Evolutionary conservation across 2,329 filamentous ascomycete species (phyloP).

Genomic region (Falciphora oryzae): DNA sequence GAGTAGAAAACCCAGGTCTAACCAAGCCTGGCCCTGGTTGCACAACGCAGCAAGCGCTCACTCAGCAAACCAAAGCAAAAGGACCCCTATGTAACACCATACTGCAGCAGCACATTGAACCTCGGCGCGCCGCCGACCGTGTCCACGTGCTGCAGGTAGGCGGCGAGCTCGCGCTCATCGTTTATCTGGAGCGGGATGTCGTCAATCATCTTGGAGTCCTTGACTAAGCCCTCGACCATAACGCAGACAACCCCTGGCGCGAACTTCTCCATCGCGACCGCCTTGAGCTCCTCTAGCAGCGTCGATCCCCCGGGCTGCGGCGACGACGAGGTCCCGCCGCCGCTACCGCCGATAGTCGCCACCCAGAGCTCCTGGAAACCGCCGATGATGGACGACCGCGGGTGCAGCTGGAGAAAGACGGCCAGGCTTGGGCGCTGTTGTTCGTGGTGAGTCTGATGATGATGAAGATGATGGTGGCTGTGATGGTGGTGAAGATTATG

Average conservation of each 20-base stretch:
- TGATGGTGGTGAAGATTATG: neutral
- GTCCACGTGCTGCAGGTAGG: conserved; percentile 62
- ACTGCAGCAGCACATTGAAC: conserved; percentile 32
- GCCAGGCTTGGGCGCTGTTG: conserved; percentile 30
- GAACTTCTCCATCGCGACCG: conserved; percentile 54
- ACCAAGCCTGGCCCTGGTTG: no score
- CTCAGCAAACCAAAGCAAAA: no score
- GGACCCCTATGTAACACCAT: neutral
- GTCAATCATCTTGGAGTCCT: conserved; percentile 44
- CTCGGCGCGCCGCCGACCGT: conserved; percentile 35
- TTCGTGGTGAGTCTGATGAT: conserved; percentile 9
- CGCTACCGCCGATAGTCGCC: conserved; percentile 43
- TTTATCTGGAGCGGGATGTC: conserved; percentile 62
- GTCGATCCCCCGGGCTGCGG: conserved; percentile 23
- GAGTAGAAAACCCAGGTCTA: no score
- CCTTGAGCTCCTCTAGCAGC: conserved; percentile 55
- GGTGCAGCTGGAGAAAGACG: conserved; percentile 65
- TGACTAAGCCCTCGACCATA: conserved; percentile 61
- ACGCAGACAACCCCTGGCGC: conserved; percentile 49
- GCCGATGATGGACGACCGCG: conserved; percentile 50
- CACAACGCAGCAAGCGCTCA: no score
- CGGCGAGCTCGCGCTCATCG: conserved; percentile 64
- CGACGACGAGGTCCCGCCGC: neutral
- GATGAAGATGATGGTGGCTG: conserved; percentile 2
- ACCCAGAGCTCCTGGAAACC: conserved; percentile 55